Base-by-base conservation (phyloP, 176 grass and related monocot genomes). In the Aegilops longissima region DNA sequence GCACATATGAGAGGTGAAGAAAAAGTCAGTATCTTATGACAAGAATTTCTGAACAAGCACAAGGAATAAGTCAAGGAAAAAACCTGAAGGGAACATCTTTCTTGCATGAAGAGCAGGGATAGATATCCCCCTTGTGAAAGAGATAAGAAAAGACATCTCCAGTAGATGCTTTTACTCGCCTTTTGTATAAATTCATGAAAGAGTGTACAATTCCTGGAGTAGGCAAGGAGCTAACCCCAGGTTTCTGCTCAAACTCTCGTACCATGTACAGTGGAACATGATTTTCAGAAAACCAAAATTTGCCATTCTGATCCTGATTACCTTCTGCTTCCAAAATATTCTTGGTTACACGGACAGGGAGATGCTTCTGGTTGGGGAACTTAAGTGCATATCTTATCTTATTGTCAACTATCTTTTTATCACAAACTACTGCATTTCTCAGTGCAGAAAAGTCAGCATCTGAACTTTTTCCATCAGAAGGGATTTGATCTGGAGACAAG, bases 381-480 rank as follows among this genome's bases (percentile, higher is more conserved):
- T 63, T 94, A 80, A 99, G 83, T 80, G 94, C 90, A 52, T 94
- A 96, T 84, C 90, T 77, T 85, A 85, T 94, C 83, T 93, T 99
- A 82, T 88, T 90, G 68, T 89, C 92, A 16, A 82, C 77, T 77
- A 86, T 86, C 70, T 91, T 91, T 78, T 91, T 99, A 91, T 91
- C 92, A 29, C 94, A 99, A 71, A 99, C 47, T 49, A 96, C 97
- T 70, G 94, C 97, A 85, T 99, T 99, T 96, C 97, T 93, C 76
- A 96, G 93, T 80, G 76, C 87, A 82, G 87, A 87, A 51, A 88
- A 79, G 29, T 96, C 97, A 39, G 72, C 76, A 79, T 99, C 97
- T 76, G 77, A 75, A 77, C 80, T 84, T 90, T 90, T 99, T 42
- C 88, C 92, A 85, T 94, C 94, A 78, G 88, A 91, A 82, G 70